Evolutionary conservation across 108 stramenopile species (phyloP).

Genomic region (Licmophora abbreviata): DNA sequence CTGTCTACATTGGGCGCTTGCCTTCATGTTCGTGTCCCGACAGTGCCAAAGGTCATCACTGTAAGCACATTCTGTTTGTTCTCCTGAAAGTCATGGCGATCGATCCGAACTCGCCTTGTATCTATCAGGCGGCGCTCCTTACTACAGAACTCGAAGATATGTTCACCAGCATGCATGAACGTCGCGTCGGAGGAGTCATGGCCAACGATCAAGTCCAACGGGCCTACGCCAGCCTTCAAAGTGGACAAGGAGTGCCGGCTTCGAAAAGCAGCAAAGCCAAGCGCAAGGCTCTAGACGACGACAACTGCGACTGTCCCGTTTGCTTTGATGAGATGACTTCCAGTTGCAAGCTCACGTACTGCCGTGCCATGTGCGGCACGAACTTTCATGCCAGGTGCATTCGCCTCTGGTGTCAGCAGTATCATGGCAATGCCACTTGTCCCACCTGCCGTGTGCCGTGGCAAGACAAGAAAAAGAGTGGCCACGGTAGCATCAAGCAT

Average conservation of each 20-base stretch:
- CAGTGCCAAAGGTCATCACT: slow-evolving; percentile 26
- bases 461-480: slow-evolving; percentile 10
- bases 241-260: slow-evolving; percentile 4
- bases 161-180: slow-evolving; percentile 7
- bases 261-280: slow-evolving; percentile 4
- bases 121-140: slow-evolving; percentile 37
- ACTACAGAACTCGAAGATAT: slow-evolving; percentile 28
- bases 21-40: slow-evolving; percentile 40
- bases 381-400: slow-evolving; percentile 30
- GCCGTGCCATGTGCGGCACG: slow-evolving; percentile 24
- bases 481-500: not conserved
- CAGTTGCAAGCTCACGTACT: slow-evolving; percentile 8
- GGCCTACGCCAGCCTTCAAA: slow-evolving; percentile 9
- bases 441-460: slow-evolving; percentile 27
- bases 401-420: slow-evolving; percentile 12
- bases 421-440: slow-evolving; percentile 19
- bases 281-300: not conserved
- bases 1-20: slow-evolving; percentile 15
- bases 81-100: slow-evolving; percentile 29
- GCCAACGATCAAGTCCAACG: slow-evolving; percentile 24
- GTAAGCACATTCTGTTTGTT: slow-evolving; percentile 47
- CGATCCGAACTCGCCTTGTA: slow-evolving; percentile 9
- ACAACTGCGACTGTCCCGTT: slow-evolving; percentile 35
- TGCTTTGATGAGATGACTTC: slow-evolving; percentile 26
- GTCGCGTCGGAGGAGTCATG: slow-evolving; percentile 17